Conservation (phyloP, 2,329 filamentous ascomycete genomes). For the Lecanicillium sp. region DNA sequence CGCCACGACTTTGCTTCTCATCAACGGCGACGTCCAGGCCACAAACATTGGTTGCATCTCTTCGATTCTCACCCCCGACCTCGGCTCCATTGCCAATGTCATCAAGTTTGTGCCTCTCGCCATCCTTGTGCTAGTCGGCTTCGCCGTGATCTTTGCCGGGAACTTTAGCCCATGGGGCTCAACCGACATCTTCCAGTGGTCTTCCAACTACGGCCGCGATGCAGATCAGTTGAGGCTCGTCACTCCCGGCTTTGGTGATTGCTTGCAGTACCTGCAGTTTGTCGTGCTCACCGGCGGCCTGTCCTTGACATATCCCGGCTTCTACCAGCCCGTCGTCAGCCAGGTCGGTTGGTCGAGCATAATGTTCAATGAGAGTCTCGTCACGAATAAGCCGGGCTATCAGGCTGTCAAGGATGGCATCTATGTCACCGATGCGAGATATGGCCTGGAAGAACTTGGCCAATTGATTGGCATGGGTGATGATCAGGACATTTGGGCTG, state of each 20-base stretch:
- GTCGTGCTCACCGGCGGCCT: conserved; percentile 80
- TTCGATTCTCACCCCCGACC: conserved; percentile 72
- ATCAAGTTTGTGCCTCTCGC: conserved; percentile 70
- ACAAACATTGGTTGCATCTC: conserved; percentile 72
- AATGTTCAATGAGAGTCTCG: conserved; percentile 89
- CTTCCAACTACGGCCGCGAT: conserved; percentile 94
- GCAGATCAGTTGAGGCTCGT: conserved; percentile 85
- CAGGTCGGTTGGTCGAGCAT: conserved; percentile 81
- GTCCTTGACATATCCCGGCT: conserved; percentile 84
- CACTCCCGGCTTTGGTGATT: conserved; percentile 93
- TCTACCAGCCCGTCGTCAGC: conserved; percentile 85
- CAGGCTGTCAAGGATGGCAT: conserved; percentile 71
- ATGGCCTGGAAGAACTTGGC: conserved; percentile 70
- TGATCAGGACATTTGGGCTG: conserved; percentile 79
- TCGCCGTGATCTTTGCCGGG: conserved; percentile 75
- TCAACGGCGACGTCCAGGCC: conserved; percentile 59
- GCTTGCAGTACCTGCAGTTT: conserved; percentile 94
- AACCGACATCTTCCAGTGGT: conserved; percentile 85
- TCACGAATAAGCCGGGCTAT: conserved; percentile 57
- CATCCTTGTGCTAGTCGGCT: conserved; percentile 69
- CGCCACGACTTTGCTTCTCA: conserved; percentile 61
- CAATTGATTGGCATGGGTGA: conserved; percentile 75
- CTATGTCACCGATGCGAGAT: conserved; percentile 58
- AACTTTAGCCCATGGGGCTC: conserved; percentile 94
- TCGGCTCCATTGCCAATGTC: conserved; percentile 62